Evolutionary conservation across 2,329 filamentous ascomycete species (phyloP).

Genomic region (Teratosphaeria pseudoeucalypti): DNA sequence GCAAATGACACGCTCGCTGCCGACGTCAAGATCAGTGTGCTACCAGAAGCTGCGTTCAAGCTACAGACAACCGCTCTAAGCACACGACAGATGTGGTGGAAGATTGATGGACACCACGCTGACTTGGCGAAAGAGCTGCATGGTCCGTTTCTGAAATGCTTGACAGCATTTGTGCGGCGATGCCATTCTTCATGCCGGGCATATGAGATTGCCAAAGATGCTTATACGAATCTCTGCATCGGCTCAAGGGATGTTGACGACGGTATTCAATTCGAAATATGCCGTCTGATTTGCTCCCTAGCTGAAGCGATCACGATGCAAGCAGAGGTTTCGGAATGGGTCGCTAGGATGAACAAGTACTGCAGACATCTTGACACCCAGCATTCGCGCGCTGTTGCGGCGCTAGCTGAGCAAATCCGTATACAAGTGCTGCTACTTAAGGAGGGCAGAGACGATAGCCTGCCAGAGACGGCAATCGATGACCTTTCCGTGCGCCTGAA

Average conservation of each 20-base stretch:
- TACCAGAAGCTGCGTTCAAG: constrained; percentile 48
- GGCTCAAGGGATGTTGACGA: neutral
- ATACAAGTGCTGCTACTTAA: neutral
- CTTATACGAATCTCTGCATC: neutral
- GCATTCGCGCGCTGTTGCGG: neutral
- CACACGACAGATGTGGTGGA: constrained; percentile 56
- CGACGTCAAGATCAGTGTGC: constrained; percentile 45
- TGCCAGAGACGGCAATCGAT: neutral
- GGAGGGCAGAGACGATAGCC: neutral
- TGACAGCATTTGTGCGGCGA: constrained; percentile 44
- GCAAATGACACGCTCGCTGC: constrained; percentile 49
- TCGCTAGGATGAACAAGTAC: neutral
- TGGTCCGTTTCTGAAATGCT: constrained; percentile 53
- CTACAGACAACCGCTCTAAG: constrained; percentile 55
- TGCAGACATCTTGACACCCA: neutral
- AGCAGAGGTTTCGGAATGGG: neutral
- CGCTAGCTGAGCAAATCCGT: neutral
- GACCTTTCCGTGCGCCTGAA: neutral
- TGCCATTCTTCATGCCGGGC: neutral
- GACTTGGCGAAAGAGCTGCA: constrained; percentile 55
- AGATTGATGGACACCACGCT: constrained; percentile 47
- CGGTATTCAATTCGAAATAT: neutral
- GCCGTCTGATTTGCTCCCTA: neutral
- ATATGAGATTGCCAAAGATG: neutral
- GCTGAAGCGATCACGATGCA: neutral